A percentile compares a stretch with the other conserved stretches of the same genome.
Evolutionary conservation across 1,284 basidiomycete species (phyloP).

Genomic region (Veloboletus limbatus): DNA sequence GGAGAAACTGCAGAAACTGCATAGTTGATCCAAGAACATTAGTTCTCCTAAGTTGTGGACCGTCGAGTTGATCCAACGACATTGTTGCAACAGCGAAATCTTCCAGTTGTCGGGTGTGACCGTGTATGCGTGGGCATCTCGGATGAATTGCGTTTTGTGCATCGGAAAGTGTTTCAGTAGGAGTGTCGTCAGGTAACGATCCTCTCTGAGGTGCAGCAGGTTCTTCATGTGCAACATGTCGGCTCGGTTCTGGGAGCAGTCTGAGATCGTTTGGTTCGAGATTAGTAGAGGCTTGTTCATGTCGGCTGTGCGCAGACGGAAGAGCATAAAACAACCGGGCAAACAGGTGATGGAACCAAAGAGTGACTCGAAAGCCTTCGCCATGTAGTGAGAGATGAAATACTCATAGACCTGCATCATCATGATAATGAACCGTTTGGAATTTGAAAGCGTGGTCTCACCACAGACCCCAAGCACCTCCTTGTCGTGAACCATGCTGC

Average conservation of each 20-base stretch:
- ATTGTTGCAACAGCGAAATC: slow-evolving; percentile 93
- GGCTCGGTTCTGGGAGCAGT: slow-evolving; percentile 95
- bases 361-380: slow-evolving; percentile 95
- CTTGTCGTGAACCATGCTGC: slow-evolving; percentile 89
- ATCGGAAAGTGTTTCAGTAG: slow-evolving; percentile 92
- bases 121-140: slow-evolving; percentile 90
- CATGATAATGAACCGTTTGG: slow-evolving; percentile 91
- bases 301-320: slow-evolving; percentile 90
- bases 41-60: slow-evolving; percentile 96
- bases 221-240: slow-evolving; percentile 99
- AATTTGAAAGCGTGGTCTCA: slow-evolving; percentile 87
- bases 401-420: slow-evolving; percentile 99
- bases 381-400: slow-evolving; percentile 96
- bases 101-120: slow-evolving; percentile 94
- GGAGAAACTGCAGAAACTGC: slow-evolving; percentile 97
- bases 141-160: slow-evolving; percentile 92
- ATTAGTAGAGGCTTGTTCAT: slow-evolving; percentile 88
- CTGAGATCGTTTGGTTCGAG: slow-evolving; percentile 85
- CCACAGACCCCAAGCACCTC: slow-evolving; percentile 92
- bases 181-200: slow-evolving; percentile 95
- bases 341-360: slow-evolving; percentile 99
- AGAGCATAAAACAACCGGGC: slow-evolving; percentile 96
- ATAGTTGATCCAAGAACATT: slow-evolving; percentile 89
- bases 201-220: slow-evolving; percentile 93
- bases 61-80: slow-evolving; percentile 99